Evolutionary conservation across 164 flowering plant species (phyloP), one percentile per base, ranked within the genome.

Genomic region (Magnolia kwangsiensis): DNA sequence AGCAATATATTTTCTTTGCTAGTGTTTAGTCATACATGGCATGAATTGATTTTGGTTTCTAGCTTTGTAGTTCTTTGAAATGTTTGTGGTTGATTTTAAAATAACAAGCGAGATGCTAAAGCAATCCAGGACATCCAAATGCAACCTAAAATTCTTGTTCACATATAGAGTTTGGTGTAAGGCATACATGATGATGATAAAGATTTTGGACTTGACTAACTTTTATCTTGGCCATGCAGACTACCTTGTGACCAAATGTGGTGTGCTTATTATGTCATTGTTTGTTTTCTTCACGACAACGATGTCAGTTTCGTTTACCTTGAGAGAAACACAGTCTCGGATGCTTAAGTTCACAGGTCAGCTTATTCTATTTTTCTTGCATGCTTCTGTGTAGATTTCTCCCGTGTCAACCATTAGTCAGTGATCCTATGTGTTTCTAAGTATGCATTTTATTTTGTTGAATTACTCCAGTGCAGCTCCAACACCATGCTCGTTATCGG

Each of bases 231-330:
- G 78, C 72, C 55, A 4, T 86, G 90, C 90, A 94, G 99, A 90
- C 66, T 96, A 96, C 81, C 84, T 96, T 69, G 98, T 90, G 69
- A 91, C 90, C 27, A 96, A 96, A 81, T 96, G 98, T 83, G 99
- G 98, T 20, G 99, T 96, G 83, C 96, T 96, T 74, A 90, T 96
- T 89, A 96, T 96, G 99, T 91, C 99, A 7, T 89, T 96, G 61
- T 96, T 96, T 85, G 99, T 96, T 63, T 94, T 96, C 85, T 94
- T 96, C 85, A 94, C 99, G 51, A 96, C 98, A 72, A 96, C 98
- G 61, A 96, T 96, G 97, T 96, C 98, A 19, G 98, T 96, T 71
- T 96, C 99, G 16, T 96, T 96, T 83, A 96, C 99, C 69, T 82
- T 96, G 81, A 88, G 99, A 78, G 99, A 96, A 83, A 96, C 99